Percentiles rank a stretch among this genome's conserved stretches.
These are phyloP conservation scores for Carex parvula DNA, from an alignment of 176 grass and related monocot genomes.

Conservation along the genomic window DNA sequence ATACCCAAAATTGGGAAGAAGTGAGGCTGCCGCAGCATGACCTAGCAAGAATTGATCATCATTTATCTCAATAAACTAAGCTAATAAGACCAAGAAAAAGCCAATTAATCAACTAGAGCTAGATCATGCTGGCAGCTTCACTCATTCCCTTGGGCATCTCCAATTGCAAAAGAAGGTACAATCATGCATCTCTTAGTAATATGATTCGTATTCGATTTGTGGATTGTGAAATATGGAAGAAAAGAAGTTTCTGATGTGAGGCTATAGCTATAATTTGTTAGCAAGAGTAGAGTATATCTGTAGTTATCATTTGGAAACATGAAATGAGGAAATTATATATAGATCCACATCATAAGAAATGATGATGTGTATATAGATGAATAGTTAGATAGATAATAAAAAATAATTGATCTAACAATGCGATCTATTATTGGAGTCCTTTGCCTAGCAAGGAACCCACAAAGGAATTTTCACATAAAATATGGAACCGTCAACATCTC, in stretches of 20 bases:
- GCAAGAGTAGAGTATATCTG: not conserved
- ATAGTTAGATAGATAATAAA: not conserved
- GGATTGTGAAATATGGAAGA: not conserved
- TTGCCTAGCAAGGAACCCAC: not conserved
- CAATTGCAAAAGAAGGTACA: not conserved
- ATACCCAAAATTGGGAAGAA: constrained; percentile 20
- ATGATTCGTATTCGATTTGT: not conserved
- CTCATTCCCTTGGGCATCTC: constrained; percentile 44
- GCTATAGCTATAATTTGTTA: not conserved
- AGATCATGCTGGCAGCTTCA: constrained; percentile 97
- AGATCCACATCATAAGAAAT: not conserved
- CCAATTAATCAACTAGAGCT: constrained; percentile 20
- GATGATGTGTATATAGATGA: not conserved
- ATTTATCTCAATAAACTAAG: not conserved
- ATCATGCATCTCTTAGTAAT: not conserved
- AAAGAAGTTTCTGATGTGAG: not conserved
- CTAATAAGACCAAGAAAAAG: not conserved
- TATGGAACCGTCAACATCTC: not conserved
- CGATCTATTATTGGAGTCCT: not conserved
- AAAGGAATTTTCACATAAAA: not conserved
- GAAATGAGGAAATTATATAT: no score
- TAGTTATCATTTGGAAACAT: not conserved
- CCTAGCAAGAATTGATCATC: constrained; percentile 37
- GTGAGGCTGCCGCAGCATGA: constrained; percentile 75
- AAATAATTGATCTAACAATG: not conserved